These are phyloP conservation scores for Pleurotus tuoliensis DNA, from an alignment of 768 basidiomycete genomes.

Conservation along the genomic window DNA sequence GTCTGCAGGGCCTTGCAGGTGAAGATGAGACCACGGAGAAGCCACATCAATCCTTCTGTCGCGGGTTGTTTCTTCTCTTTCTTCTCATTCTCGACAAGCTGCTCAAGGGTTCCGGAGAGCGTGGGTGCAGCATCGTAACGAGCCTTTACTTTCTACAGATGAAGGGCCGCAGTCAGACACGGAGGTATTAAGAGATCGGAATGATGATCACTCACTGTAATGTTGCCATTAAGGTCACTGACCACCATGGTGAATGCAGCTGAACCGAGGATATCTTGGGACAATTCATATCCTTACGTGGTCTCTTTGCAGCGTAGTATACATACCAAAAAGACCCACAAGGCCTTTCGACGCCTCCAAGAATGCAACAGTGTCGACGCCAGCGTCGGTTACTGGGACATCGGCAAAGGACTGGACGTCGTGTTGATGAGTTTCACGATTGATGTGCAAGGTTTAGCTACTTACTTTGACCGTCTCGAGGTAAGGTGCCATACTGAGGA, in stretches of 20 bases:
- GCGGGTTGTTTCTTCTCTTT: constrained; percentile 82
- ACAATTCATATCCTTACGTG: background rate
- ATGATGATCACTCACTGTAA: constrained; percentile 52
- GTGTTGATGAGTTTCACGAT: background rate
- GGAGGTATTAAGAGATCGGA: too few relatives aligned
- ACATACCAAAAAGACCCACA: constrained; percentile 82
- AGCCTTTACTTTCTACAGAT: constrained; percentile 72
- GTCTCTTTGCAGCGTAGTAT: background rate
- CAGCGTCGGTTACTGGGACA: constrained; percentile 80
- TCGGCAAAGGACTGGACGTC: constrained; percentile 83
- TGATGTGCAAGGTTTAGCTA: background rate
- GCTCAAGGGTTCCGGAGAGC: constrained; percentile 75
- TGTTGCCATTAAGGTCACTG: constrained; percentile 87
- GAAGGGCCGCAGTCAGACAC: too few relatives aligned
- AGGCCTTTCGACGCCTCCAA: constrained; percentile 87
- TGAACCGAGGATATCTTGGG: constrained; percentile 78
- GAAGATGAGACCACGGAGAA: constrained; percentile 87
- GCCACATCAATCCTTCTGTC: constrained; percentile 92
- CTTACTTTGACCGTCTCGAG: constrained; percentile 65
- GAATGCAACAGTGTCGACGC: constrained; percentile 86
- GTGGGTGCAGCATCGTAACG: constrained; percentile 67
- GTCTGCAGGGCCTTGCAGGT: constrained; percentile 77
- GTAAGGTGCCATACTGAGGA: constrained; percentile 64
- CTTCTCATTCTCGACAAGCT: constrained; percentile 80
- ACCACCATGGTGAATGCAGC: constrained; percentile 82